Conservation (phyloP, 2,329 filamentous ascomycete genomes). For the Pseudogymnoascus sp. region DNA sequence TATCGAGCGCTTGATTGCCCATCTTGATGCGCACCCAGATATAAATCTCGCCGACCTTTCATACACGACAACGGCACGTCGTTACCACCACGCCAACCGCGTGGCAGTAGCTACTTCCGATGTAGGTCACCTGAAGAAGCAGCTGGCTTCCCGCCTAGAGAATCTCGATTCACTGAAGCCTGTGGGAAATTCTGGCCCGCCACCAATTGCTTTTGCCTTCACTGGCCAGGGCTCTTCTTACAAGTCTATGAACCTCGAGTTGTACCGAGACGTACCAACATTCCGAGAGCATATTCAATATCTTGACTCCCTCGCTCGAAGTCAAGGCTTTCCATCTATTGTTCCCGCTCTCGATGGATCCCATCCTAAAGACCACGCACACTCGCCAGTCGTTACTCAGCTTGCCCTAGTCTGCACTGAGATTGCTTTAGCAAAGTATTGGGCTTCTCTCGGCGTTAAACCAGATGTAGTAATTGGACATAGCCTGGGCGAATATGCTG, state of each 20-base stretch:
- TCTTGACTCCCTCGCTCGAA: conserved; percentile 20
- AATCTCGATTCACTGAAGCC: background rate
- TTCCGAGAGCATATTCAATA: conserved; percentile 23
- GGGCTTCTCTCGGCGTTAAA: conserved; percentile 46
- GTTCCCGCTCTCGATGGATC: conserved; percentile 37
- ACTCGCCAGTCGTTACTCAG: conserved; percentile 46
- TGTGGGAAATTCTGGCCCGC: conserved; percentile 5
- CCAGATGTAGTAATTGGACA: conserved; percentile 51
- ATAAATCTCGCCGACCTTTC: conserved; percentile 14
- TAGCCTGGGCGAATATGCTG: conserved; percentile 67
- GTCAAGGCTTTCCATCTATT: conserved; percentile 25
- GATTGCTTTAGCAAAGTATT: conserved; percentile 47
- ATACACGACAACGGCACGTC: conserved; percentile 32
- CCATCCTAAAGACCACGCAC: conserved; percentile 31
- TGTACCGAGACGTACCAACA: conserved; percentile 30
- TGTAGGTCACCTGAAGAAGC: conserved; percentile 19
- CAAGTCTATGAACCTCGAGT: conserved; percentile 34
- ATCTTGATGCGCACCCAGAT: conserved; percentile 15
- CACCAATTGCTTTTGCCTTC: conserved; percentile 9
- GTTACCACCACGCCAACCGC: conserved; percentile 50
- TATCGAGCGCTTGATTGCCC: conserved; percentile 13
- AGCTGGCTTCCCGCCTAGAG: conserved; percentile 9
- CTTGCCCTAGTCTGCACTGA: conserved; percentile 46
- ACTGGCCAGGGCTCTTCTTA: conserved; percentile 35
- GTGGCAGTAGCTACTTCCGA: conserved; percentile 39